Percentiles rank a stretch among this genome's conserved stretches.
phyloP scores from a whole-genome alignment of 1,139 yeast species.

The Kodamaea fungicola region DNA sequence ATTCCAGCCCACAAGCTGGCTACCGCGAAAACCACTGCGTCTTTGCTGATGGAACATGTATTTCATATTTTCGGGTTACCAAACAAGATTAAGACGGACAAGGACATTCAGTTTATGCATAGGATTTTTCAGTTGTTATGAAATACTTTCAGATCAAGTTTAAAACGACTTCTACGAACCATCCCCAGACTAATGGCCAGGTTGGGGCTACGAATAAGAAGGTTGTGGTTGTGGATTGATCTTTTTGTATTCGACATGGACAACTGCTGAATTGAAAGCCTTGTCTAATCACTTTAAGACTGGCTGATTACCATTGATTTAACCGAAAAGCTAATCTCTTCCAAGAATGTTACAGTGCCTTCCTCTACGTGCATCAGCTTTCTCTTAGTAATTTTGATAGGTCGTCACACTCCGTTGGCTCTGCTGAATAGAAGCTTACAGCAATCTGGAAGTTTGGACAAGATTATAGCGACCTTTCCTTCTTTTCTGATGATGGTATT shows the following conservation, averaged over 20 bases:
- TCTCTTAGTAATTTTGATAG: constrained; percentile 78
- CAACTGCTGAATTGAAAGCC: constrained; percentile 51
- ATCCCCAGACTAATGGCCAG: too few relatives aligned
- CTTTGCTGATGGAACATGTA: too few relatives aligned
- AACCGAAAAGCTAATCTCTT: constrained; percentile 55
- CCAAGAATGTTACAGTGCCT: constrained; percentile 75
- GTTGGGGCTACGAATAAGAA: too few relatives aligned
- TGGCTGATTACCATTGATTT: constrained; percentile 57
- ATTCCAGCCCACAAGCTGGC: too few relatives aligned
- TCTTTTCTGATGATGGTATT: constrained; percentile 53
- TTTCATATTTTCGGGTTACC: too few relatives aligned
- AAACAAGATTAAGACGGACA: too few relatives aligned
- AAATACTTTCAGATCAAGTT: too few relatives aligned
- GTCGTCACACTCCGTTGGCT: constrained; percentile 55
- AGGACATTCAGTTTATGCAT: too few relatives aligned
- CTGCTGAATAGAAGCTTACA: constrained; percentile 38
- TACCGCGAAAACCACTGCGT: too few relatives aligned
- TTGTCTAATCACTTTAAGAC: constrained; percentile 67
- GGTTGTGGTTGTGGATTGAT: too few relatives aligned
- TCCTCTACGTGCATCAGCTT: constrained; percentile 68
- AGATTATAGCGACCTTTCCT: constrained; percentile 54
- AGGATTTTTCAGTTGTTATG: too few relatives aligned
- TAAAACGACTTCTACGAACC: too few relatives aligned
- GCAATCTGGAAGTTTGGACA: constrained; percentile 59
- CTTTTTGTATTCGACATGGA: constrained; percentile 97